Evolutionary conservation across 164 flowering plant genomes (phyloP).

Genomic region (Pachysandra terminalis): DNA sequence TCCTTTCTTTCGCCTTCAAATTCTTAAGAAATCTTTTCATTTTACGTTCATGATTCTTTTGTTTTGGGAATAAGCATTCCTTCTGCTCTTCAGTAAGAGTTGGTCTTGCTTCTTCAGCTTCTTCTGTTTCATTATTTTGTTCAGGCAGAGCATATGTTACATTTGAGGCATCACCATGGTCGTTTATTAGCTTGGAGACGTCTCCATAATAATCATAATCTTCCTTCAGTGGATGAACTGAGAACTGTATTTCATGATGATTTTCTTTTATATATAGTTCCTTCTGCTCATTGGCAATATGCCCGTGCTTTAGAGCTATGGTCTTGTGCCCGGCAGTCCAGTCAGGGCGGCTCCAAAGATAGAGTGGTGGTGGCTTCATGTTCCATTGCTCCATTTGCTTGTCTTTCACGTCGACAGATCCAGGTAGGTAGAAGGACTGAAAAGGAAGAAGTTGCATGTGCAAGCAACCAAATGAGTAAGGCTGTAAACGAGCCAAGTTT

Average conservation of each 20-base stretch:
- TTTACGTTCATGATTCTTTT: no score
- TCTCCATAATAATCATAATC: conserved; percentile 22
- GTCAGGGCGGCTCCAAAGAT: conserved; percentile 83
- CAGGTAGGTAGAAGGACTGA: conserved; percentile 90
- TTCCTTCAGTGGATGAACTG: conserved; percentile 22
- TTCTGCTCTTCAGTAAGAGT: conserved; percentile 7
- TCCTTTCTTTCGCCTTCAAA: conserved; percentile 10
- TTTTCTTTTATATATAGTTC: background rate
- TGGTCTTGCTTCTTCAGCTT: conserved; percentile 7
- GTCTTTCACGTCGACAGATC: conserved; percentile 63
- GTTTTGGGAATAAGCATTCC: no score
- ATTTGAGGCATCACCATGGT: no score
- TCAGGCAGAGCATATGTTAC: no score
- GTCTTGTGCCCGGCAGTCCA: conserved; percentile 52
- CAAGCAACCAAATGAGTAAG: conserved; percentile 6
- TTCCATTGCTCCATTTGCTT: conserved; percentile 83
- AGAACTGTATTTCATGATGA: conserved; percentile 6
- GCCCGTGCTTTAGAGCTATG: conserved; percentile 57
- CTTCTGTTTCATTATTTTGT: conserved; percentile 14
- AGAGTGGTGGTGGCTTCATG: conserved; percentile 54
- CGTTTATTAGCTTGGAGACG: conserved; percentile 15
- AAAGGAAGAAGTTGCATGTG: conserved; percentile 4
- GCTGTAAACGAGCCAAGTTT: no score
- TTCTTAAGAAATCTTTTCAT: conserved; percentile 13
- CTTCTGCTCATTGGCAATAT: conserved; percentile 16